Conservation (phyloP, 306 rosid genomes). For the Lathyrus tuberosus region DNA sequence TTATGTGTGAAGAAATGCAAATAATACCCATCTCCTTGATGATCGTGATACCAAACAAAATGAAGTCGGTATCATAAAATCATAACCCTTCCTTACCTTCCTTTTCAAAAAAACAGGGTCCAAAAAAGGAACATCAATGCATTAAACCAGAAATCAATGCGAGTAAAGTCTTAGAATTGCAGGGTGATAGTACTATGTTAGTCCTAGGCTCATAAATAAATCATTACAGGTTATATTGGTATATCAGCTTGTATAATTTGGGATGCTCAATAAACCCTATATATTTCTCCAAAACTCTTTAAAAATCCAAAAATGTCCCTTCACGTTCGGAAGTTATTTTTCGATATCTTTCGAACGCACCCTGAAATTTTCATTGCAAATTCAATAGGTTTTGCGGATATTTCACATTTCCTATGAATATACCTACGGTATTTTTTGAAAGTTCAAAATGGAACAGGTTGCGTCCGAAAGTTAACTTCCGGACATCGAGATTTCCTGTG, state of each 20-base stretch:
- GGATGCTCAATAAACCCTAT: too few species aligned
- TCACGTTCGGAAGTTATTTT: too few species aligned
- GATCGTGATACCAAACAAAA: slow-evolving; percentile 17
- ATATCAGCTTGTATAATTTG: background rate
- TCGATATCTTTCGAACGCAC: too few species aligned
- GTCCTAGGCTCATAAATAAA: slow-evolving; percentile 10
- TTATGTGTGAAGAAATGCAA: background rate
- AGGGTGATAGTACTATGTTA: background rate
- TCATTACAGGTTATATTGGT: slow-evolving; percentile 3
- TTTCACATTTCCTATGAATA: too few species aligned
- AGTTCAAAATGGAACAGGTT: too few species aligned
- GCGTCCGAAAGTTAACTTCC: too few species aligned
- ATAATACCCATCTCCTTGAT: background rate
- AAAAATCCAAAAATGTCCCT: too few species aligned
- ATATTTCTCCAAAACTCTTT: too few species aligned
- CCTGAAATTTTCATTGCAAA: too few species aligned
- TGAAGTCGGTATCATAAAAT: slow-evolving; percentile 26
- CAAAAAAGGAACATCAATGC: slow-evolving; percentile 40
- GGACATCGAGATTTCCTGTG: too few species aligned
- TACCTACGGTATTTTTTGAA: too few species aligned
- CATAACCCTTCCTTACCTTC: slow-evolving; percentile 4
- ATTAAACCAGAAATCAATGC: slow-evolving; percentile 32
- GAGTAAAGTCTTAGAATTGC: slow-evolving; percentile 18
- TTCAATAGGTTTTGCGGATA: too few species aligned
- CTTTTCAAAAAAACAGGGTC: slow-evolving; percentile 31